These are phyloP conservation scores for Pythium diclinum DNA, from an alignment of 352 stramenopile species.

Conservation along the genomic window DNA sequence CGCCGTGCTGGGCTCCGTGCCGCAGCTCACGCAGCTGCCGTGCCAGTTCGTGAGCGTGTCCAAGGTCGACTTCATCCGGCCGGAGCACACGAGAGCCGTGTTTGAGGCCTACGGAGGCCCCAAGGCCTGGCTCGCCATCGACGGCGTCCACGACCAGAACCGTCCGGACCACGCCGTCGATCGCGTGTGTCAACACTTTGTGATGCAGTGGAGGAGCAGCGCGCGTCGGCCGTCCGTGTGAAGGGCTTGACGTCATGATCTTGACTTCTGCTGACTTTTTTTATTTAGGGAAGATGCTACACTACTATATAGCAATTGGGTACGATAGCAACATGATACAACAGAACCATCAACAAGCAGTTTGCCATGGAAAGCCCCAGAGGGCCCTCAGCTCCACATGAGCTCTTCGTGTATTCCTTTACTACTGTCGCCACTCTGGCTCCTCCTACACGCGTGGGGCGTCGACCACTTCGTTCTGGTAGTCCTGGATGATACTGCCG, in stretches of 20 bases:
- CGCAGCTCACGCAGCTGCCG: slow-evolving; percentile 35
- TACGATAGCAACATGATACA: background rate
- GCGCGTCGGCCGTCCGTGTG: background rate
- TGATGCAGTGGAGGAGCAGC: slow-evolving; percentile 9
- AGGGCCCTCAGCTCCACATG: background rate
- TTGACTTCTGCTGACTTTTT: background rate
- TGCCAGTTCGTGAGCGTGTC: slow-evolving; percentile 68
- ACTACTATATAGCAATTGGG: background rate
- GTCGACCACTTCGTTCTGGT: slow-evolving; percentile 47
- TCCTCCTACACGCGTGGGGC: slow-evolving; percentile 13
- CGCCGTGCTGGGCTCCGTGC: slow-evolving; percentile 40
- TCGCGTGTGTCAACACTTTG: slow-evolving; percentile 23
- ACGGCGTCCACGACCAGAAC: slow-evolving; percentile 61
- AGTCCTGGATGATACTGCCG: slow-evolving; percentile 70
- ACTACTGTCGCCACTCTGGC: background rate
- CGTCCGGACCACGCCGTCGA: slow-evolving; percentile 48
- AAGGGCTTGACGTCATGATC: background rate
- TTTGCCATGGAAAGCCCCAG: background rate
- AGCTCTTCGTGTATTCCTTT: background rate
- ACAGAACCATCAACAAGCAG: background rate
- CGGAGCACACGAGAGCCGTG: slow-evolving; percentile 48
- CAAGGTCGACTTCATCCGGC: slow-evolving; percentile 75
- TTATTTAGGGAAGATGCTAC: slow-evolving; percentile 18
- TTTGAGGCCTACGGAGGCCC: slow-evolving; percentile 54
- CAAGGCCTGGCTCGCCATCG: slow-evolving; percentile 58